Evolutionary conservation across 495 filamentous ascomycete genomes (phyloP).

Genomic region (Rhizodiscina lignyota): DNA sequence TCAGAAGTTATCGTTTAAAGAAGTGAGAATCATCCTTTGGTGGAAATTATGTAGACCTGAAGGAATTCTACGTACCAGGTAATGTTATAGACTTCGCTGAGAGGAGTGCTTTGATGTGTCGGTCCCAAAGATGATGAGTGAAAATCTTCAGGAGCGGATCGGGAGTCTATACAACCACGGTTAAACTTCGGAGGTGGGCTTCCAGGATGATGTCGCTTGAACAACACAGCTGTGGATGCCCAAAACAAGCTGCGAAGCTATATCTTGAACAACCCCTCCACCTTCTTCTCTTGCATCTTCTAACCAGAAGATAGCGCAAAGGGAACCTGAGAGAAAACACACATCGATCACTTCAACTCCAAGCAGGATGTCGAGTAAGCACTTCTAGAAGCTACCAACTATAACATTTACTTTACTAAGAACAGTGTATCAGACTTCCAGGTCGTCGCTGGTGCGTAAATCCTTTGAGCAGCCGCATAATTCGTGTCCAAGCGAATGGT

Average conservation of each 20-base stretch:
- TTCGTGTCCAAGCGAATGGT: no score
- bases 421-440: not conserved
- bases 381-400: not conserved
- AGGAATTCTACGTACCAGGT: not conserved
- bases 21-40: not conserved
- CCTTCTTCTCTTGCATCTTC: no score
- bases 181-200: no score
- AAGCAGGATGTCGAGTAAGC: not conserved
- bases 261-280: no score
- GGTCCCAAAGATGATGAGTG: not conserved
- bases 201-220: no score
- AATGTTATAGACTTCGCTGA: not conserved
- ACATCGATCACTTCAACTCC: no score
- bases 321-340: no score
- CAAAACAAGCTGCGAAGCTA: no score
- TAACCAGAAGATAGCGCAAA: no score
- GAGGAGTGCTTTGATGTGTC: not conserved
- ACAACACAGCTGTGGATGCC: no score
- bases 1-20: constrained; percentile 28
- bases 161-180: no score
- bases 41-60: not conserved
- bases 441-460: not conserved
- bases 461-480: not conserved
- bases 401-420: not conserved
- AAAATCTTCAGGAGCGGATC: no score